A percentile compares a stretch with the other conserved stretches of the same genome.
These are phyloP conservation scores for Chrysanthemum lavandulifolium DNA, from an alignment of 129 eudicot species.

Conservation along the genomic window DNA sequence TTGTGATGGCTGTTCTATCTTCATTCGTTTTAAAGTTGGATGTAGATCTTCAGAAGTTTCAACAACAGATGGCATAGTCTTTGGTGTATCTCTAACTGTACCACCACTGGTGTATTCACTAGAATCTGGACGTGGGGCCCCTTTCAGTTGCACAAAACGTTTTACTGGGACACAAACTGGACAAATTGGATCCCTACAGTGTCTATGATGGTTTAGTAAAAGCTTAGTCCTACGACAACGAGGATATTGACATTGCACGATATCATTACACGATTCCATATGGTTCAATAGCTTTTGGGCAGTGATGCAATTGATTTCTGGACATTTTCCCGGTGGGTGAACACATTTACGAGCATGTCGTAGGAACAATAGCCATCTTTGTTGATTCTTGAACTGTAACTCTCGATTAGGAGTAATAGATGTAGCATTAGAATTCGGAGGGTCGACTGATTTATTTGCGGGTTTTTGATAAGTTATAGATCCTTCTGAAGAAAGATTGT, in stretches of 20 bases:
- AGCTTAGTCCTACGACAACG: slow-evolving; percentile 54
- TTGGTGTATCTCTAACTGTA: slow-evolving; percentile 31
- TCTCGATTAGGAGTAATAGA: slow-evolving; percentile 43
- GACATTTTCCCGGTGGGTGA: slow-evolving; percentile 72
- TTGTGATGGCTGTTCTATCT: slow-evolving; percentile 57
- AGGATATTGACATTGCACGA: slow-evolving; percentile 47
- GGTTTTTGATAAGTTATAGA: slow-evolving; percentile 44
- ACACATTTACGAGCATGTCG: slow-evolving; percentile 81
- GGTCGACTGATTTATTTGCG: slow-evolving; percentile 39
- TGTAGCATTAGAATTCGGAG: slow-evolving; percentile 39
- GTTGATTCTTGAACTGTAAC: slow-evolving; percentile 56
- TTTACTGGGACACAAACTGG: slow-evolving; percentile 81
- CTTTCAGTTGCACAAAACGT: slow-evolving; percentile 45
- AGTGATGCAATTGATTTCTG: slow-evolving; percentile 47
- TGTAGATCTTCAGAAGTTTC: slow-evolving; percentile 60
- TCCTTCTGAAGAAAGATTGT: slow-evolving; percentile 60
- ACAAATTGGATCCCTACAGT: slow-evolving; percentile 61
- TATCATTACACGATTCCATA: slow-evolving; percentile 49
- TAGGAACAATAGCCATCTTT: slow-evolving; percentile 78
- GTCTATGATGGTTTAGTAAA: slow-evolving; percentile 53
- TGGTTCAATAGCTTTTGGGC: slow-evolving; percentile 72
- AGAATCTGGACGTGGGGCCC: slow-evolving; percentile 42
- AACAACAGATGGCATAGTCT: slow-evolving; percentile 38
- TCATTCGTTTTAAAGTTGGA: slow-evolving; percentile 63
- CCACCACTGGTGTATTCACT: slow-evolving; percentile 38